Base-by-base conservation (phyloP, 2,329 filamentous ascomycete genomes). In the Aspergillus aculeatus region DNA sequence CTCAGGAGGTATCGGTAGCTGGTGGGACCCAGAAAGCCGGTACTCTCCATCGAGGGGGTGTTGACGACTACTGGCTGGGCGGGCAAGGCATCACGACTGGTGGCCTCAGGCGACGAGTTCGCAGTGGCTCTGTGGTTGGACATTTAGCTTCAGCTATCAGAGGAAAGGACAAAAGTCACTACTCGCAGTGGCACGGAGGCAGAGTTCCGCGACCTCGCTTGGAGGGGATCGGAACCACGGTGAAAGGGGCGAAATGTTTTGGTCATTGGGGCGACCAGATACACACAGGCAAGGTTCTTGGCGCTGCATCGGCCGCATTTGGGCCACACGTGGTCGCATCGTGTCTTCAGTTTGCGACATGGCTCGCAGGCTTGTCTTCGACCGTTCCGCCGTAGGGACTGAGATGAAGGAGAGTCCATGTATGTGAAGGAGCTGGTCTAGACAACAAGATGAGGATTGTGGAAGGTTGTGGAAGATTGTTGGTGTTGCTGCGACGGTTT, bases 1-100 rank as follows among this genome's bases (percentile, higher is more conserved):
- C 21, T 50, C 29, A 56, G 31, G 10, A 56, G 26, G 12, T 44
- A 56, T 14, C 47, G 54, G 12, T 56, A 56, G 26, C 54, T 56
- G 3, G 54, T 56, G 19, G 54, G 54, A 4, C 54, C 54, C 24
- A 56, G 47, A n/a, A 56, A 56, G 5, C 54, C 54, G 6, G 54
- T 19, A 11, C 44, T 56, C 23, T 56, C 54, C 19, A 56, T 14
- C 7, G 54, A 47, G 9, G 47, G 54, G 16, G 54, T 50, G 24
- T 32, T 50, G 24, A 56, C 54, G 3, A 56, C 47, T 6, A 56
- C 54, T 23, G 54, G 47, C 44, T 56, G 54, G 16, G 16, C 14
- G 32, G 47, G 3, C 29, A 41, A 6, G 29, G 12, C 14, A 38
- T 38, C 32, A 10, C 32, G 32, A 35, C 12, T 16, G 32, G 32